phyloP scores from a whole-genome alignment of 352 stramenopile species.

The Phytophthora tubulina region DNA sequence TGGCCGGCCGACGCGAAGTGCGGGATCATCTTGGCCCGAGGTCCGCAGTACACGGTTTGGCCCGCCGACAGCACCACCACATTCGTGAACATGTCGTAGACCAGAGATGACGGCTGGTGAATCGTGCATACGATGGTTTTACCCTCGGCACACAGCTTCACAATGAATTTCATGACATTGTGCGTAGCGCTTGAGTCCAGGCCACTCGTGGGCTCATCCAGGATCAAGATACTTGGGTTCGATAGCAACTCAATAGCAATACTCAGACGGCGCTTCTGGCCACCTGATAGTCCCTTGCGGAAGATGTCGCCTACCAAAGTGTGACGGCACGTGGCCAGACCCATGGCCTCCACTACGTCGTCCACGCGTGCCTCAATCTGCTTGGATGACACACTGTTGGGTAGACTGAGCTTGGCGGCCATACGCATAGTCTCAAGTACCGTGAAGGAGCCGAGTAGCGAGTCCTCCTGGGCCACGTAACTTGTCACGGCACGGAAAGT shows the following conservation, averaged over 20 bases:
- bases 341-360: conserved; percentile 66
- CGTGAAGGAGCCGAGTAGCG: conserved; percentile 71
- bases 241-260: conserved; percentile 86
- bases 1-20: conserved; percentile 50
- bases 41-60: conserved; percentile 82
- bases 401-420: conserved; percentile 67
- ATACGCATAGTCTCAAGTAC: conserved; percentile 75
- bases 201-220: conserved; percentile 82
- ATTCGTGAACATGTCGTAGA: conserved; percentile 47
- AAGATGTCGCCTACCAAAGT: conserved; percentile 85
- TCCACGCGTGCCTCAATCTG: conserved; percentile 52
- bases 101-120: conserved; percentile 87
- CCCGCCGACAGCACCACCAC: conserved; percentile 72
- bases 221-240: conserved; percentile 76
- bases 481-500: conserved; percentile 56
- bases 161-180: conserved; percentile 38
- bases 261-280: conserved; percentile 79
- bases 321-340: conserved; percentile 47
- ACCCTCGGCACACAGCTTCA: conserved; percentile 21
- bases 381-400: conserved; percentile 33
- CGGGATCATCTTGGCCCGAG: conserved; percentile 45
- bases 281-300: conserved; percentile 75
- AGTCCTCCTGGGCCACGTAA: conserved; percentile 81
- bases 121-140: conserved; percentile 90
- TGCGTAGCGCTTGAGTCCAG: conserved; percentile 44